A percentile compares a stretch with the other conserved stretches of the same genome.
Evolutionary conservation across 2,329 filamentous ascomycete genomes (phyloP).

Genomic region (Phyllachora maydis): DNA sequence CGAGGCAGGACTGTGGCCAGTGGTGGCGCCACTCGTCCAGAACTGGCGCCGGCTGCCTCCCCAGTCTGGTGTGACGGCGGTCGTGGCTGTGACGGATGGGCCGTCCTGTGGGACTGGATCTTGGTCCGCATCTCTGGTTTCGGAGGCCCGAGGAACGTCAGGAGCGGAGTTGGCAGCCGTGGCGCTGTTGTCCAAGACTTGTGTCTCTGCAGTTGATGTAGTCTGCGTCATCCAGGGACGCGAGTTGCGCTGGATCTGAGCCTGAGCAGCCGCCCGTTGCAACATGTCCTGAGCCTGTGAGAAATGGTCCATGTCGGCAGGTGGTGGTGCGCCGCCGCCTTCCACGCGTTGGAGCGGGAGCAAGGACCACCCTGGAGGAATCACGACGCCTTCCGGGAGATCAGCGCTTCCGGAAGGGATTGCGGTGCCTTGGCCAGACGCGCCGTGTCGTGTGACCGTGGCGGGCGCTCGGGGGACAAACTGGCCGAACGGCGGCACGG

Average conservation of each 20-base stretch:
- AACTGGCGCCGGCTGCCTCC: too few species aligned
- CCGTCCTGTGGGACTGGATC: background rate
- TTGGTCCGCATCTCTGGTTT: too few species aligned
- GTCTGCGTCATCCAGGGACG: background rate
- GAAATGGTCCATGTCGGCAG: conserved; percentile 3
- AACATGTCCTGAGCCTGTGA: conserved; percentile 3
- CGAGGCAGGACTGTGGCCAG: too few species aligned
- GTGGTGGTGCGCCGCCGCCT: conserved; percentile 5
- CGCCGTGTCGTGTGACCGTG: conserved; percentile 24
- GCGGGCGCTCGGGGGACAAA: conserved; percentile 5
- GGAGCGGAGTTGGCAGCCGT: conserved; percentile 1
- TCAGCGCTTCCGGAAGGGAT: conserved; percentile 40
- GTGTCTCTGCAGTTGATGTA: background rate
- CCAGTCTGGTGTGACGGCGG: conserved; percentile 27
- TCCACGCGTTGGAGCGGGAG: conserved; percentile 37
- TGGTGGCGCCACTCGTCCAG: too few species aligned
- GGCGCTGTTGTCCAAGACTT: background rate
- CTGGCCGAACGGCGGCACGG: conserved; percentile 6
- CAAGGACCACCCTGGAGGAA: conserved; percentile 44
- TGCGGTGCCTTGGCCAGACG: conserved; percentile 19
- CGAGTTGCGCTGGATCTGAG: conserved; percentile 1
- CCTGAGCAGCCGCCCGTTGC: conserved; percentile 1
- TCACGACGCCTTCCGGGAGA: conserved; percentile 39
- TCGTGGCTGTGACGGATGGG: conserved; percentile 22
- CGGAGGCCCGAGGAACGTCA: too few species aligned